Base-by-base conservation (phyloP, 75 land plant genomes). In the Cunninghamia lanceolata region DNA sequence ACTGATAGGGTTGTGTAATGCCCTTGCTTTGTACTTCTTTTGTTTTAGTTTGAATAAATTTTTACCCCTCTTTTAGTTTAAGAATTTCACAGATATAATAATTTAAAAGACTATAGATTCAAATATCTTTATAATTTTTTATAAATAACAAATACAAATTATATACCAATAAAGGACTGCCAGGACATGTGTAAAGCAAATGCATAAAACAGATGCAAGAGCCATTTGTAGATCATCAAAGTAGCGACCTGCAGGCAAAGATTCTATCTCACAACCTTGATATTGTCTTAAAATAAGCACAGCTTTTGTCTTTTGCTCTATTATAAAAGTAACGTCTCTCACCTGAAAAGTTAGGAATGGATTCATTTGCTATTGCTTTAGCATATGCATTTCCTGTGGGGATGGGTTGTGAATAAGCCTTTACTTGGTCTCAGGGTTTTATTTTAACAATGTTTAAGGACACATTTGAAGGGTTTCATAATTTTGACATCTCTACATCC, bases 141-240 rank as follows among this genome's bases (percentile, higher is more conserved):
- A n/a, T n/a, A n/a, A n/a, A n/a, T n/a, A n/a, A n/a, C n/a, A n/a
- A n/a, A n/a, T n/a, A n/a, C n/a, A n/a, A n/a, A n/a, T n/a, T n/a
- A n/a, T n/a, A n/a, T n/a, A n/a, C n/a, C n/a, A n/a, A n/a, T n/a
- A n/a, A n/a, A n/a, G n/a, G n/a, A n/a, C n/a, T n/a, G n/a, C n/a
- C n/a, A n/a, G n/a, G n/a, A n/a, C n/a, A n/a, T n/a, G n/a, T n/a
- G n/a, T n/a, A n/a, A n/a, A n/a, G n/a, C n/a, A n/a, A n/a, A n/a
- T n/a, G n/a, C n/a, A n/a, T n/a, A n/a, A n/a, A n/a, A n/a, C n/a
- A n/a, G n/a, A n/a, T n/a, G n/a, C n/a, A n/a, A n/a, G n/a, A n/a
- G n/a, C n/a, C n/a, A n/a, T n/a, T n/a, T 92, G 88, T 16, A 96
- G 86, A 6, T 96, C 98, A 93, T 93, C 96, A 82, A 94, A 94